A percentile compares a stretch with the other conserved stretches of the same genome.
Conservation (phyloP, 169 alveolate genomes). For the Plasmodium fragile region DNA sequence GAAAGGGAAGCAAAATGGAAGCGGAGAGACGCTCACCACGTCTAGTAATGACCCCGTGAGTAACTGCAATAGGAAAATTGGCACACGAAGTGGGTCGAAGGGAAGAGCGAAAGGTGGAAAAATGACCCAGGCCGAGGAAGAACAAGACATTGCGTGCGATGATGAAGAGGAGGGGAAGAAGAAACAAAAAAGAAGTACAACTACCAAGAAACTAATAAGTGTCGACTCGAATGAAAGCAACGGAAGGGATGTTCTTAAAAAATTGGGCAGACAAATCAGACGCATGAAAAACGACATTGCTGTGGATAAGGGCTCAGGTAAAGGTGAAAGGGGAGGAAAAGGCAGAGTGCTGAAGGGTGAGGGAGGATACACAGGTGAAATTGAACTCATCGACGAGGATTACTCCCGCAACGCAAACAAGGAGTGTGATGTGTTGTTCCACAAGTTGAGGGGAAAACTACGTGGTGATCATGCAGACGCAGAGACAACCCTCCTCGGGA, state of each 20-base stretch:
- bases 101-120: background rate
- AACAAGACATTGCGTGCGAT: background rate
- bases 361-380: background rate
- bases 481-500: background rate
- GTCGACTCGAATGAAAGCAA: background rate
- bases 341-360: background rate
- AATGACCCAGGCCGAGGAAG: background rate
- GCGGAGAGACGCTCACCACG: background rate
- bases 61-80: background rate
- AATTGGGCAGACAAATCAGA: background rate
- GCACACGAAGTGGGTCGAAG: background rate
- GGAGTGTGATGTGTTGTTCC: background rate
- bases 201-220: background rate
- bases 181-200: background rate
- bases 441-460: constrained; percentile 17
- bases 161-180: background rate
- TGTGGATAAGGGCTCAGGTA: background rate
- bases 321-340: background rate
- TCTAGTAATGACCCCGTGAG: background rate
- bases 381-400: background rate
- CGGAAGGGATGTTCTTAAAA: background rate
- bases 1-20: background rate
- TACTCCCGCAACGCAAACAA: background rate
- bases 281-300: background rate
- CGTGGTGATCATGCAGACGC: background rate